Conservation (phyloP, 1,284 basidiomycete species). For the Leccinum insolens region DNA sequence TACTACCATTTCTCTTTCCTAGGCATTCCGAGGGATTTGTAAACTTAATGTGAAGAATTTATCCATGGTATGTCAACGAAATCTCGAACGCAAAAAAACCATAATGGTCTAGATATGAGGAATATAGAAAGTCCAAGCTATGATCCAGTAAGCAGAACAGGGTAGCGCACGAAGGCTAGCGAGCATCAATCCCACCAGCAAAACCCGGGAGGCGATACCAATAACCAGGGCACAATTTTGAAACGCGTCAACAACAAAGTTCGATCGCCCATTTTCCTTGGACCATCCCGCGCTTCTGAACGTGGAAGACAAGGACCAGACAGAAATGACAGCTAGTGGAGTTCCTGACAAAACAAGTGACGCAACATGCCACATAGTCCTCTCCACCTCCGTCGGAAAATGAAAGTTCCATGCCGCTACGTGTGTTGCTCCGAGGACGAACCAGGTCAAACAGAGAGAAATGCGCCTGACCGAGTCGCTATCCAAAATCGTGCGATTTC, state of each 20-base stretch:
- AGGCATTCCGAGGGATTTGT: too few relatives aligned
- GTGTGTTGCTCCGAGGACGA: background rate
- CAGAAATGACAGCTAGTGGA: background rate
- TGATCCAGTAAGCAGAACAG: background rate
- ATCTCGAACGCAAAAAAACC: background rate
- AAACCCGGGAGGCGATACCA: background rate
- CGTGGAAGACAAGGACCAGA: background rate
- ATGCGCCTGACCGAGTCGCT: background rate
- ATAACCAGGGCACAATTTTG: background rate
- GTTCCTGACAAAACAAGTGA: background rate
- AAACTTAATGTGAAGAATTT: background rate
- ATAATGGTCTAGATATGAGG: background rate
- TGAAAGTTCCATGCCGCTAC: background rate
- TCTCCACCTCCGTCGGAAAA: constrained; percentile 1
- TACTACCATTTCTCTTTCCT: too few relatives aligned
- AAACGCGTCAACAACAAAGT: background rate
- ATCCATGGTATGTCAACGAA: background rate
- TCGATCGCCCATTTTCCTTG: background rate
- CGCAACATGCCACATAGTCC: background rate
- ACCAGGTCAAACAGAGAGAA: background rate
- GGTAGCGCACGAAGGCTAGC: constrained; percentile 1
- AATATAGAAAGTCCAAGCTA: background rate
- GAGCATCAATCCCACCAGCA: constrained; percentile 1
- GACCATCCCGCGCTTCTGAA: background rate
- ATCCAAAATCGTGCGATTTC: background rate